Base-by-base conservation (phyloP, 768 basidiomycete species). In the Termitomyces sp. region DNA sequence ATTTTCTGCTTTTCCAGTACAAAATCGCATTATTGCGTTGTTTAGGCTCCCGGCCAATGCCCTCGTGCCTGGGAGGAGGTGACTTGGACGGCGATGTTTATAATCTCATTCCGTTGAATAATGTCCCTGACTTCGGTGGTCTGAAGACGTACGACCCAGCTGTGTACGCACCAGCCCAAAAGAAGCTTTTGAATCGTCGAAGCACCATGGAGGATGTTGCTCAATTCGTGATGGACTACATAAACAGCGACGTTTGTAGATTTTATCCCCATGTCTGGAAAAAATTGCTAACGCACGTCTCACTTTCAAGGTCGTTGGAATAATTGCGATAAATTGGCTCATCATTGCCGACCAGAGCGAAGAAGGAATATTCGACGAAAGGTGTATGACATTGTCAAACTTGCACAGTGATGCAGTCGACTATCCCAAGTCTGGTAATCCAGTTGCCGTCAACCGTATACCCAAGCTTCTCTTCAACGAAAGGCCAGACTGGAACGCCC, bases 31-130 rank as follows among this genome's bases (percentile, higher is more conserved):
- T 2, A 35, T 38, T 22, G 24, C 28, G 7, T 22, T 35, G 2
- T 33, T n/a, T 55, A 89, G 89, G 88, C 7, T 57, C 69, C 16
- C 79, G 88, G 18, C 86, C 89, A 0, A 66, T 90, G 16, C 82
- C 87, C 0, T 84, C 86, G 3, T 86, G 76, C 60, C 76, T 88
- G 0, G 87, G 88, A 3, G 89, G 89, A 1, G 89, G 88, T 0
- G 89, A 90, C 67, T 73, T 89, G 11, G 89, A 91, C 67, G 88
- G 88, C 24, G 87, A 88, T 59, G 70, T 76, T 11, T 88, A 84
- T 61, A 85, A 84, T 59, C 63, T 86, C 0, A 77, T 84, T 39
- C 80, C 81, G 3, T 66, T 84, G 50, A 64, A 72, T 6, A 62
- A 71, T 22, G 68, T 75, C 18, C 78, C 80, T 15, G 70, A 71